These are phyloP conservation scores for Beta lomatogona DNA, from an alignment of 179 eudicot species.

Conservation along the genomic window DNA sequence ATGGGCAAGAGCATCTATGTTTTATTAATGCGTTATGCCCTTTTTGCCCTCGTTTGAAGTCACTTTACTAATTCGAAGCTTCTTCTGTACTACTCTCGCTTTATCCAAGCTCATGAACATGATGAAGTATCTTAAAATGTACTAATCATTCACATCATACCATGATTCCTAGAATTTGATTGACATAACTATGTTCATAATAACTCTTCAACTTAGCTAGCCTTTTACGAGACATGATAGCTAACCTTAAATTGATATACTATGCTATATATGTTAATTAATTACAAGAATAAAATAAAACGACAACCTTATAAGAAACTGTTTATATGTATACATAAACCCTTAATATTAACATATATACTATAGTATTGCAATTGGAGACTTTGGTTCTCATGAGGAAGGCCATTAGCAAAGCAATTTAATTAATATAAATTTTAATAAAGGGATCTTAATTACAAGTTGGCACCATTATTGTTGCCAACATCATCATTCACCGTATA, in stretches of 20 bases:
- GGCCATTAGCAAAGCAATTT: not conserved
- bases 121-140: constrained; percentile 14
- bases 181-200: constrained; percentile 2
- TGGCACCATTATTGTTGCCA: constrained; percentile 24
- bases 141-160: constrained; percentile 10
- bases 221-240: constrained; percentile 18
- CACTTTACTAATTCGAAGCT: constrained; percentile 2
- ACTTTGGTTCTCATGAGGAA: not conserved
- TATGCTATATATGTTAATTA: not conserved
- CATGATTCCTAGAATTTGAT: constrained; percentile 8
- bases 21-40: not conserved
- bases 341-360: no score
- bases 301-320: no score
- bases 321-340: no score
- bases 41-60: not conserved
- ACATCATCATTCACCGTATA: constrained; percentile 29
- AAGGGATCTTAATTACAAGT: constrained; percentile 16
- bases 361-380: not conserved
- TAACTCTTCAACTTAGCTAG: not conserved
- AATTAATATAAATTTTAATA: not conserved
- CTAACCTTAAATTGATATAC: not conserved
- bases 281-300: not conserved
- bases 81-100: not conserved
- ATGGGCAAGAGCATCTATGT: not conserved
- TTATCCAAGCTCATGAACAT: not conserved